Conservation (phyloP, 1,139 yeast genomes). For the Lodderomyces pseudojiufengensis region DNA sequence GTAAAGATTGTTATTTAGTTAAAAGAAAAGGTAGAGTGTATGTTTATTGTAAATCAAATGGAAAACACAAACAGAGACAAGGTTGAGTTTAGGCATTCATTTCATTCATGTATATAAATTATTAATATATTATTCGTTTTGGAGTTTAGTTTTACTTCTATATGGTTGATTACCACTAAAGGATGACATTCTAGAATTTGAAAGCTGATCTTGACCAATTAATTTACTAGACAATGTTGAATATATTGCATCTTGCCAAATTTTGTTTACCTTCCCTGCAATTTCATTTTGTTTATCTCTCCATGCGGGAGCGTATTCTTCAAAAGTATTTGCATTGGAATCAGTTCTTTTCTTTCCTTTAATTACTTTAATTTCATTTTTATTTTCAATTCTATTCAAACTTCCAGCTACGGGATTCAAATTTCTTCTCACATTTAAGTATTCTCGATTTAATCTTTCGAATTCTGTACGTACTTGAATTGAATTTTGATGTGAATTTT, state of each 20-base stretch:
- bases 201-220: constrained; percentile 13
- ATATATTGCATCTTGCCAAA: constrained; percentile 45
- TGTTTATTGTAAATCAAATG: constrained; percentile 87
- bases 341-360: constrained; percentile 18
- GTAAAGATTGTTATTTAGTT: constrained; percentile 88
- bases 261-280: constrained; percentile 21
- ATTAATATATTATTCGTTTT: constrained; percentile 29
- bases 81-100: constrained; percentile 47
- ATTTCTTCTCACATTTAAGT: constrained; percentile 64
- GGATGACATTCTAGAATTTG: constrained; percentile 26
- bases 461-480: constrained; percentile 70
- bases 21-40: constrained; percentile 93
- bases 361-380: constrained; percentile 20
- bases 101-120: constrained; percentile 10
- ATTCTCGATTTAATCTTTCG: constrained; percentile 73
- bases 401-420: constrained; percentile 67
- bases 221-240: constrained; percentile 14
- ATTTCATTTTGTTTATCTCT: constrained; percentile 34
- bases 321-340: constrained; percentile 27
- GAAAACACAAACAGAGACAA: constrained; percentile 96
- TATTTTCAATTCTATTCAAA: constrained; percentile 42
- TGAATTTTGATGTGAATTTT: constrained; percentile 39
- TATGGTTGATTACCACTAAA: constrained; percentile 19
- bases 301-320: constrained; percentile 32
- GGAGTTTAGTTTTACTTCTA: constrained; percentile 30